Percentiles rank a stretch among this genome's conserved stretches.
Conservation (phyloP, 345 rosid species). For the Tarenaya hassleriana region DNA sequence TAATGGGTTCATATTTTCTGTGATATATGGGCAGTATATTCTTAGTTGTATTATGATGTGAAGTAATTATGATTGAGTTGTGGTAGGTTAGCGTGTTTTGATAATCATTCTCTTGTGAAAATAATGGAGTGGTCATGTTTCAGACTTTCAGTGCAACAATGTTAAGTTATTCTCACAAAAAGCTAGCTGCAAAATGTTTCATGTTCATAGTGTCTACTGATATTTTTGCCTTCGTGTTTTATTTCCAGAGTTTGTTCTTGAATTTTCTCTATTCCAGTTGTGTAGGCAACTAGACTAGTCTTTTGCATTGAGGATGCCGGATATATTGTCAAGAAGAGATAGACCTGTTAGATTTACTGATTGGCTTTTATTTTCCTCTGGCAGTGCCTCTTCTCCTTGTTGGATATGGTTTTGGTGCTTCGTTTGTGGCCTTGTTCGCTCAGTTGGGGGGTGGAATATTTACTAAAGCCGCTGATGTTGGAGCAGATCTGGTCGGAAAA, state of each 20-base stretch:
- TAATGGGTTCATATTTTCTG: slow-evolving; percentile 8
- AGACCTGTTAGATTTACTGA: slow-evolving; percentile 20
- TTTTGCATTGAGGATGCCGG: not conserved
- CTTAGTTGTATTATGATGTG: not conserved
- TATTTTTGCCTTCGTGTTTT: too few relatives aligned
- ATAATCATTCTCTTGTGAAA: too few relatives aligned
- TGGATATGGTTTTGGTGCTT: slow-evolving; percentile 99
- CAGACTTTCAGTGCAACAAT: too few relatives aligned
- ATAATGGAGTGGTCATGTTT: too few relatives aligned
- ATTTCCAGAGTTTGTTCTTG: too few relatives aligned
- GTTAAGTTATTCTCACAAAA: slow-evolving; percentile 8
- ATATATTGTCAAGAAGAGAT: too few relatives aligned
- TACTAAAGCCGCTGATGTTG: slow-evolving; percentile 99
- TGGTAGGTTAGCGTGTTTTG: not conserved
- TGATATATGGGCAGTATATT: slow-evolving; percentile 1
- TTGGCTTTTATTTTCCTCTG: slow-evolving; percentile 27
- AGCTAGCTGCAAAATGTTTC: not conserved
- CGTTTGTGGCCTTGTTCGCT: slow-evolving; percentile 98
- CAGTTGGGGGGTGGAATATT: slow-evolving; percentile 99
- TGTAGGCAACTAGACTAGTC: slow-evolving; percentile 2
- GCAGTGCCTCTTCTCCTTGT: slow-evolving; percentile 98
- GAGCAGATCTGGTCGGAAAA: slow-evolving; percentile 99
- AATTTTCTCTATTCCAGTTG: too few relatives aligned
- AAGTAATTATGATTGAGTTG: slow-evolving; percentile 2
- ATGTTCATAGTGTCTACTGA: too few relatives aligned